Base-by-base conservation (phyloP, 352 stramenopile genomes). In the Phytophthora pistaciae region DNA sequence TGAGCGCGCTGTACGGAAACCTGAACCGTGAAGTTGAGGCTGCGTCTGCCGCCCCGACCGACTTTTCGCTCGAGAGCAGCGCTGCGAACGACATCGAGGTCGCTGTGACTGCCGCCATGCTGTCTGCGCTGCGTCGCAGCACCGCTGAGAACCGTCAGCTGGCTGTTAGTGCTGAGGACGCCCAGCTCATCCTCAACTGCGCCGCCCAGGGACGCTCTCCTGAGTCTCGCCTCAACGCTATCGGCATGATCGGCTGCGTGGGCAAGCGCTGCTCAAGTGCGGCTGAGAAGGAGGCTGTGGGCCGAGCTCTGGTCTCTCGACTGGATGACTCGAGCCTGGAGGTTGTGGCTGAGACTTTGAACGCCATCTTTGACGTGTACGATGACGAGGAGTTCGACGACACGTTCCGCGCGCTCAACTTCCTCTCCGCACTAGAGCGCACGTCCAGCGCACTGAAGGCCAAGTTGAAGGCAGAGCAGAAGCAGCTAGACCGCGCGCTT, bases 281-380 rank as follows among this genome's bases (percentile, higher is more conserved):
- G 13, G 56, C 60, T 10, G 88, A 95, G 74, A 95, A 95, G 73
- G 83, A 89, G 29, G 75, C 90, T n/a, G 80, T 96, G 10, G 88
- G 84, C 14, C 78, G 75, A 18, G 91, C 87, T 64, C 63, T 96
- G 27, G 63, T 81, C 49, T 72, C 79, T 50, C 80, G 77, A 27
- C 74, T 97, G 23, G 74, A 82, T 42, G 90, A 97, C 67, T 66
- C 78, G 53, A 92, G 82, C 54, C 72, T 97, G 16, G 87, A 95
- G 67, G 90, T 97, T 16, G 88, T 95, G 18, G 83, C 86, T n/a
- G 87, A 95, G 67, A 88, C 88, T 4, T 74, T 97, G 25, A 95
- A 97, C 70, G 88, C 90, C 56, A 68, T 97, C 16, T 97, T 97
- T 56, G 90, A 97, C 53, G 83, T 97, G 18, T 97, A 95, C 64